phyloP scores from a whole-genome alignment of 805 yeast species.

The Pichia kluyveri region DNA sequence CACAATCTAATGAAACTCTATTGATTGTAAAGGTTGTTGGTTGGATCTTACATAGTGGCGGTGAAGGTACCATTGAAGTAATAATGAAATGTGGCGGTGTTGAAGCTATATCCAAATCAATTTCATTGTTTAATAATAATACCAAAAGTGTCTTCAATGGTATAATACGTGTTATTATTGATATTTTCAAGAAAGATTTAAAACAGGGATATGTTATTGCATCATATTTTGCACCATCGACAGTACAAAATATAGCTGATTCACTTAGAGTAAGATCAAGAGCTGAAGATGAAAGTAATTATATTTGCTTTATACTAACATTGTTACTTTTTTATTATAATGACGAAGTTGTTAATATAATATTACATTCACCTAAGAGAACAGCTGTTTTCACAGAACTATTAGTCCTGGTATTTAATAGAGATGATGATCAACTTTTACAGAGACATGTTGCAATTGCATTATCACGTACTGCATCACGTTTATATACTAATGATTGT shows the following conservation, averaged over 20 bases:
- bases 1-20: constrained; percentile 9
- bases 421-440: neutral
- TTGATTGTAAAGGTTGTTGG: constrained; percentile 24
- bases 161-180: neutral
- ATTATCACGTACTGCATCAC: neutral
- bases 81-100: neutral
- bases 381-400: neutral
- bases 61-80: neutral
- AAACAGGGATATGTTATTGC: neutral
- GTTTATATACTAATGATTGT: neutral
- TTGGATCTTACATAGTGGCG: constrained; percentile 18
- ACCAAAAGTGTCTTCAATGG: neutral
- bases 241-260: neutral
- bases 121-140: neutral
- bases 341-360: neutral
- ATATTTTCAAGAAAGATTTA: neutral
- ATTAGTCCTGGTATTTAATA: neutral
- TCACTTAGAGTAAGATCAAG: neutral
- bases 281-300: neutral
- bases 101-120: neutral
- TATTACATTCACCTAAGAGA: neutral
- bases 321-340: neutral
- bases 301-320: neutral
- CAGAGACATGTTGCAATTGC: neutral
- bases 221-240: neutral